Evolutionary conservation across 2,329 filamentous ascomycete genomes (phyloP).

Genomic region (Sporothrix phasma): DNA sequence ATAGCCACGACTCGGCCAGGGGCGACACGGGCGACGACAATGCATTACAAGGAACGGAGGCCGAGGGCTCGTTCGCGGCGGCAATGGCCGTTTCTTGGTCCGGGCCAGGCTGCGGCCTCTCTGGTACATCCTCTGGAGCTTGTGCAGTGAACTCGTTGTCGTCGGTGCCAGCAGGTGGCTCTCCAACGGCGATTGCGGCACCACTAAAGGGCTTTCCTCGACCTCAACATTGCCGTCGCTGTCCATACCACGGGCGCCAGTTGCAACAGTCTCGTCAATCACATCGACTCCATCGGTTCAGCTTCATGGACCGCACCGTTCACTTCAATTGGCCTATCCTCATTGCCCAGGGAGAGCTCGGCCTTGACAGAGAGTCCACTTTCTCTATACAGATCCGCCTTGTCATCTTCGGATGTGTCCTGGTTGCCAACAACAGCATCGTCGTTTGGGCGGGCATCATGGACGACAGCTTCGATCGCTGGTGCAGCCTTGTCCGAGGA

Average conservation of each 20-base stretch:
- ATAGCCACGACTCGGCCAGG: neutral
- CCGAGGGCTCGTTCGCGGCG: neutral
- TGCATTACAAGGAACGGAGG: neutral
- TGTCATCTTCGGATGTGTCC: constrained; percentile 36
- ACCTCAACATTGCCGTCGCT: neutral
- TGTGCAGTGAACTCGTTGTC: neutral
- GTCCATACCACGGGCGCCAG: neutral
- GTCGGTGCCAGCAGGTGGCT: constrained; percentile 2
- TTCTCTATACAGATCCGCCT: constrained; percentile 38
- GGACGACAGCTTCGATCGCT: constrained; percentile 2
- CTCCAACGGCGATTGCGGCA: constrained; percentile 6
- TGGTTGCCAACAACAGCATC: constrained; percentile 23
- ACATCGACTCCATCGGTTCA: neutral
- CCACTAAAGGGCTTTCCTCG: neutral
- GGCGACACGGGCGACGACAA: neutral
- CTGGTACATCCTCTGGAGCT: too few species aligned
- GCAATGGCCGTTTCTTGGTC: neutral
- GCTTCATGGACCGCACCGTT: constrained; percentile 14
- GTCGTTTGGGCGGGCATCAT: constrained; percentile 15
- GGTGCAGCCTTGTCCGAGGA: constrained; percentile 8
- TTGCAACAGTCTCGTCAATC: too few species aligned
- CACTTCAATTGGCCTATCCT: neutral
- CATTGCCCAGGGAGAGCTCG: neutral
- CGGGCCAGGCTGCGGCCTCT: neutral
- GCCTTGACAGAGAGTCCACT: constrained; percentile 21